Percentiles rank a stretch among this genome's conserved stretches.
Evolutionary conservation across 2,329 filamentous ascomycete species (phyloP).

Genomic region (Aspergillus quadrilineatus): DNA sequence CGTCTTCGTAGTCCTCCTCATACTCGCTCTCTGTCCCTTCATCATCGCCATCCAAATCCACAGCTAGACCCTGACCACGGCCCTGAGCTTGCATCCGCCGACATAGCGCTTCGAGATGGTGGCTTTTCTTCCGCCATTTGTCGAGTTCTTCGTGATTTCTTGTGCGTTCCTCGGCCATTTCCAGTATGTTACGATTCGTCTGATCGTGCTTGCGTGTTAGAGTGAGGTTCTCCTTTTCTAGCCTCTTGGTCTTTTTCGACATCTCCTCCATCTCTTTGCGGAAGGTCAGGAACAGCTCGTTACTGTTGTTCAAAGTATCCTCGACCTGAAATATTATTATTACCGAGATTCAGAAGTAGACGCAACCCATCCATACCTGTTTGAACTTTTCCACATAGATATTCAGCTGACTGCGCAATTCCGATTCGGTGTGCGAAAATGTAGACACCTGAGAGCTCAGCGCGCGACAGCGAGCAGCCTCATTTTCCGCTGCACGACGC

Average conservation of each 20-base stretch:
- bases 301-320: conserved; percentile 97
- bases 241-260: conserved; percentile 96
- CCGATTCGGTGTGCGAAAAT: conserved; percentile 93
- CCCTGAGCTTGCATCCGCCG: conserved; percentile 96
- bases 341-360: conserved; percentile 27
- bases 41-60: conserved; percentile 56
- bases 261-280: conserved; percentile 99
- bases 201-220: conserved; percentile 90
- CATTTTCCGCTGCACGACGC: conserved; percentile 80
- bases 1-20: conserved; percentile 62
- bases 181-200: conserved; percentile 90
- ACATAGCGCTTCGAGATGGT: conserved; percentile 90
- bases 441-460: conserved; percentile 89
- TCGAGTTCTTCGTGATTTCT: conserved; percentile 74
- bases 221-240: conserved; percentile 93
- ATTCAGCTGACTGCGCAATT: conserved; percentile 90
- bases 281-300: conserved; percentile 95
- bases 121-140: conserved; percentile 77
- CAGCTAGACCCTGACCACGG: conserved; percentile 67
- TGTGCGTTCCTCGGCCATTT: conserved; percentile 92
- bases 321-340: conserved; percentile 73
- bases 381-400: conserved; percentile 99
- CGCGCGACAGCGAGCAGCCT: conserved; percentile 75
- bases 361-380: conserved; percentile 66
- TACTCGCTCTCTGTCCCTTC: conserved; percentile 48